Conservation (phyloP, 768 basidiomycete genomes). For the Asterophora lycoperdoides region DNA sequence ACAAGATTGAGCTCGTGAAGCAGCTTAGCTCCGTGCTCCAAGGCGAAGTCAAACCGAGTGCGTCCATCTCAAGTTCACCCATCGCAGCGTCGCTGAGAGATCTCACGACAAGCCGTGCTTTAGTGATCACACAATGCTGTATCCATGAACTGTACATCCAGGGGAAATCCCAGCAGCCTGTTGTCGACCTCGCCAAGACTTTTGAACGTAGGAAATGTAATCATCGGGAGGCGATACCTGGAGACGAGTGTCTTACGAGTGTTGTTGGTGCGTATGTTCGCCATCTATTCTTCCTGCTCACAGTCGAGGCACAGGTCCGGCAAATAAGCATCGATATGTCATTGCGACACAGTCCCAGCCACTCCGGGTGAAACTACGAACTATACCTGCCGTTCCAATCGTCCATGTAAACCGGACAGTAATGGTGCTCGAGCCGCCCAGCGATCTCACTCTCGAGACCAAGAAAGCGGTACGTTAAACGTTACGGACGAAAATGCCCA, state of each 20-base stretch:
- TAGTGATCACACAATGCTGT: conserved; percentile 99
- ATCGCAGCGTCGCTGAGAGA: conserved; percentile 8
- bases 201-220: conserved; percentile 96
- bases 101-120: conserved; percentile 41
- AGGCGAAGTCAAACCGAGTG: conserved; percentile 89
- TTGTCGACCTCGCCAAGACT: conserved; percentile 85
- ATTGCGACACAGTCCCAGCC: conserved; percentile 78
- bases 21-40: conserved; percentile 77
- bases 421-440: conserved; percentile 89
- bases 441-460: conserved; percentile 63
- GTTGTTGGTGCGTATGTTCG: conserved; percentile 64
- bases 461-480: conserved; percentile 53
- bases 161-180: conserved; percentile 66
- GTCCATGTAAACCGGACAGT: conserved; percentile 91
- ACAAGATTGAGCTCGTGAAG: conserved; percentile 72
- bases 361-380: conserved; percentile 65
- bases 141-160: conserved; percentile 90
- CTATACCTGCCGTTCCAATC: conserved; percentile 81
- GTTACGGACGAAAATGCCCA: neutral
- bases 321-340: conserved; percentile 91
- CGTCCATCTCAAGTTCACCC: conserved; percentile 30
- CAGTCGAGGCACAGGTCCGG: conserved; percentile 45
- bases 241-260: conserved; percentile 75
- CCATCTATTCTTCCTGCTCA: neutral
- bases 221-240: conserved; percentile 81